phyloP scores from a whole-genome alignment of 164 flowering plant species.

The Piper betle region DNA sequence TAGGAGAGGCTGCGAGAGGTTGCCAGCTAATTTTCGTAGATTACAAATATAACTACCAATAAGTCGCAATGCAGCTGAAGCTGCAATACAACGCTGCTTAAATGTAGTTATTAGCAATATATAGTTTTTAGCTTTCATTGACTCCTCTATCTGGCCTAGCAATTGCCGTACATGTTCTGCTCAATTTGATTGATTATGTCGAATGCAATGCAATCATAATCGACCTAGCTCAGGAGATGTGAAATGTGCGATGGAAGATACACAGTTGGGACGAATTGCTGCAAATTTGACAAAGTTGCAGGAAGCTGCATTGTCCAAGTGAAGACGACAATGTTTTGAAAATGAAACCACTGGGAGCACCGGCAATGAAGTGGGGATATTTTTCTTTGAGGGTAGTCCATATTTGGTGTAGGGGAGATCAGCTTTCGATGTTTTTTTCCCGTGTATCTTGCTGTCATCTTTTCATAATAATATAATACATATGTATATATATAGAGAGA shows the following conservation, averaged over 20 bases:
- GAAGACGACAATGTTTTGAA: background rate
- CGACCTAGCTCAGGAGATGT: no score
- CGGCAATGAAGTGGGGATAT: background rate
- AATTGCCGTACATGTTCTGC: no score
- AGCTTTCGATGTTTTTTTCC: no score
- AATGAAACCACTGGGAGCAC: background rate
- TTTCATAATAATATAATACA: no score
- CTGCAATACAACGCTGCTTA: no score
- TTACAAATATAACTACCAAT: constrained; percentile 5
- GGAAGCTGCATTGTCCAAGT: background rate
- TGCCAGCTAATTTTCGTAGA: constrained; percentile 32
- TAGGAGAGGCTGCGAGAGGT: constrained; percentile 5
- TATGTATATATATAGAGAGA: no score
- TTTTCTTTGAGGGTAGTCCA: background rate
- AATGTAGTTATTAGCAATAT: no score
- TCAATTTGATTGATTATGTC: no score
- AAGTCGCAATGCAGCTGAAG: constrained; percentile 8
- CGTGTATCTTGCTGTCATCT: no score
- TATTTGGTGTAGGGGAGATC: background rate
- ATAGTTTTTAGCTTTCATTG: no score
- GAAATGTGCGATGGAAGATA: background rate
- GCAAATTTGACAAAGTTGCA: background rate
- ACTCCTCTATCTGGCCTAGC: no score
- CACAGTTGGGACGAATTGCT: background rate
- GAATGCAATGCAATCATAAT: no score